Evolutionary conservation across 1,284 basidiomycete genomes (phyloP), one percentile per base, ranked within the genome.

Genomic region (Ustilago bromivora): DNA sequence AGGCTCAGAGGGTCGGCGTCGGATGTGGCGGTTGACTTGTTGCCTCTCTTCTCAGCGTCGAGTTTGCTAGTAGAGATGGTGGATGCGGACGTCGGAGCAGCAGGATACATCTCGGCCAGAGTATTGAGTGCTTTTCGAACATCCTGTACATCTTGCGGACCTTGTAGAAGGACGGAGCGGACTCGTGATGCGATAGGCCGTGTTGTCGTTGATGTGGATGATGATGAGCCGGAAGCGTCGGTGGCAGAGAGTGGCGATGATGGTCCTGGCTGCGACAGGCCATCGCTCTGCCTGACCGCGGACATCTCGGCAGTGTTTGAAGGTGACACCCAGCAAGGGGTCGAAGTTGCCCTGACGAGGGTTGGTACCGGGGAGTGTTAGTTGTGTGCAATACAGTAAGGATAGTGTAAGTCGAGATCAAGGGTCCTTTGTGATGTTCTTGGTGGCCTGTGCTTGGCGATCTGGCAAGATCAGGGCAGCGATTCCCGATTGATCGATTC

Each of bases 61-160:
- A 6, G 51, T 35, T n/a, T 41, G 43, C n/a, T 6, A 5, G 34
- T 34, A 23, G 4, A 19, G 9, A 54, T 0, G 8, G 38, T 13
- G 4, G 28, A 19, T 4, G 23, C 32, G 1, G 52, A 40, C 1
- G 49, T 35, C 10, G 65, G 40, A 11, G 61, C 35, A 19, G 61
- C 53, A 6, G 71, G 61, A 36, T 79, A 79, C 66, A 76, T 72
- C 9, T 58, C 34, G 1, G 75, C 70, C 0, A 79, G 66, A 0
- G 71, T 71, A n/a, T 66, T 43, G 56, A 79, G 74, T 6, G 71
- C 74, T 36, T 52, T 51, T 19, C 32, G n/a, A 2, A 69, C 15
- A 31, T 64, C 35, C 8, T 57, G 47, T 8, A 66, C 62, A 43
- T 79, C 70, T 19, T 57, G 52, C 2, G 66, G 40, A 4, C 51